phyloP scores from a whole-genome alignment of 2,329 filamentous ascomycete species.

The Xylaria sp. region DNA sequence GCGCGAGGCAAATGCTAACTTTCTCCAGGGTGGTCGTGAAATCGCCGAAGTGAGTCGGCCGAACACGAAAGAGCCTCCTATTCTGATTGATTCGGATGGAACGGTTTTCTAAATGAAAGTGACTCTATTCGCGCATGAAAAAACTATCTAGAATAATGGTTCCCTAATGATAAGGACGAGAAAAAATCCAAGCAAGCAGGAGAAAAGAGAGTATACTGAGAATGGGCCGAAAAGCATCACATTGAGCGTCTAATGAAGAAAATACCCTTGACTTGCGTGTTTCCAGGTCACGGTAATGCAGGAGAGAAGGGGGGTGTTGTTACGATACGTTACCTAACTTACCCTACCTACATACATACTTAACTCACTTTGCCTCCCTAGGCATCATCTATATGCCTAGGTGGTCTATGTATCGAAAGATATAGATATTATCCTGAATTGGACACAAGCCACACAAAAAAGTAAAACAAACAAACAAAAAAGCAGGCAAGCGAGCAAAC shows the following conservation, averaged over 20 bases:
- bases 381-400: not conserved
- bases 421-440: not conserved
- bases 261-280: not conserved
- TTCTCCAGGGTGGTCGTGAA: conserved; percentile 81
- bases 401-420: conserved; percentile 1
- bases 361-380: not conserved
- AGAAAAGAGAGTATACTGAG: not conserved
- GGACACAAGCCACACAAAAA: not conserved
- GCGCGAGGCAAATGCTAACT: conserved; percentile 37
- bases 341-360: not conserved
- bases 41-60: conserved; percentile 94
- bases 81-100: conserved; percentile 95
- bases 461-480: not conserved
- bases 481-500: too few species aligned
- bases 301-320: not conserved
- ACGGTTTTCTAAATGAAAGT: conserved; percentile 80
- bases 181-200: not conserved
- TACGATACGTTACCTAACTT: not conserved
- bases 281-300: conserved; percentile 5
- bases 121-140: not conserved
- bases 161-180: not conserved
- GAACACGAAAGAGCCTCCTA: conserved; percentile 95
- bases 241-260: conserved; percentile 1
- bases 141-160: not conserved
- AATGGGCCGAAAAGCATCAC: not conserved